phyloP scores from a whole-genome alignment of 495 filamentous ascomycete species.

The Penicillium macrosclerotiorum region DNA sequence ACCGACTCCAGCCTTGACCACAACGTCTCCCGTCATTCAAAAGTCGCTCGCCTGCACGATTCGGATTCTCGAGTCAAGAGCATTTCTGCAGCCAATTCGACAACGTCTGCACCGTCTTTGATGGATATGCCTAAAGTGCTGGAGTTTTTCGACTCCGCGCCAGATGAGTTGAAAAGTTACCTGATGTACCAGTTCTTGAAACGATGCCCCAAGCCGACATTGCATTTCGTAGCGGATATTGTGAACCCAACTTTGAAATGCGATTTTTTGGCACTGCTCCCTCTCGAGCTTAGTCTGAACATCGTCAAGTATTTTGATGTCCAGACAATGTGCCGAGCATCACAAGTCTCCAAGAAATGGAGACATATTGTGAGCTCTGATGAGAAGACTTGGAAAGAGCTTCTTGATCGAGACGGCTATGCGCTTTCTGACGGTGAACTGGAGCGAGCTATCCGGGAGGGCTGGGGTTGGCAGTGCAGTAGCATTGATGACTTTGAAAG shows the following conservation, averaged over 20 bases:
- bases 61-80: slow-evolving; percentile 6
- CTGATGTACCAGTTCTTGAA: slow-evolving; percentile 94
- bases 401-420: slow-evolving; percentile 83
- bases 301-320: slow-evolving; percentile 84
- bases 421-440: slow-evolving; percentile 77
- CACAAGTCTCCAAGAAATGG: slow-evolving; percentile 95
- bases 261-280: slow-evolving; percentile 82
- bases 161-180: slow-evolving; percentile 82
- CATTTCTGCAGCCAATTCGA: slow-evolving; percentile 7
- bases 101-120: slow-evolving; percentile 42
- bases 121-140: slow-evolving; percentile 81
- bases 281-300: slow-evolving; percentile 81
- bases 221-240: slow-evolving; percentile 86
- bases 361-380: slow-evolving; percentile 84
- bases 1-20: slow-evolving; percentile 48
- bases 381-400: slow-evolving; percentile 92
- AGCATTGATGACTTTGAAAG: slow-evolving; percentile 72
- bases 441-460: slow-evolving; percentile 79
- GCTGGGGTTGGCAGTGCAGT: slow-evolving; percentile 98
- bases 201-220: slow-evolving; percentile 82
- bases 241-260: slow-evolving; percentile 97
- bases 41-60: slow-evolving; percentile 20
- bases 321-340: slow-evolving; percentile 84
- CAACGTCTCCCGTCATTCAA: slow-evolving; percentile 25
- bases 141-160: slow-evolving; percentile 87